Evolutionary conservation across 179 eudicot genomes (phyloP).

Genomic region (Beta lomatogona): DNA sequence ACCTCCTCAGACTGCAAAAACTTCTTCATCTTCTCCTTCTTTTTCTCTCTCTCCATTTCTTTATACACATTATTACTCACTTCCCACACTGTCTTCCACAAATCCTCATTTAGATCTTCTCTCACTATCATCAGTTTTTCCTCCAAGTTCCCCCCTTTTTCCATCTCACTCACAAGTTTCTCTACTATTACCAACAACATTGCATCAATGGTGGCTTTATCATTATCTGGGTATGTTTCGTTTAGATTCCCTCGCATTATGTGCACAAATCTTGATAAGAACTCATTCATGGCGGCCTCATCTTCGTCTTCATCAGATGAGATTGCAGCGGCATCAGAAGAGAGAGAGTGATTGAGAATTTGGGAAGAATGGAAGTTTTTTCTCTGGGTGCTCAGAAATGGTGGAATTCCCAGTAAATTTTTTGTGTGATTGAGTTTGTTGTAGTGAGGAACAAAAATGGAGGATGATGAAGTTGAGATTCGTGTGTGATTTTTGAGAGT

Average conservation of each 20-base stretch:
- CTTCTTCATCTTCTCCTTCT: constrained; percentile 72
- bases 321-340: background rate
- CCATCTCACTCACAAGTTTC: constrained; percentile 66
- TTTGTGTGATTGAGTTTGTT: background rate
- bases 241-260: constrained; percentile 71
- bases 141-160: constrained; percentile 58
- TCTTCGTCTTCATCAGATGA: constrained; percentile 33
- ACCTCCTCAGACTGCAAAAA: constrained; percentile 78
- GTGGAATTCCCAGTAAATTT: background rate
- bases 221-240: constrained; percentile 52
- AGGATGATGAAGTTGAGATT: background rate
- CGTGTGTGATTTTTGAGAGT: background rate
- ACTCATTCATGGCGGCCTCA: constrained; percentile 67
- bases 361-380: background rate
- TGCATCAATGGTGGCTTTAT: constrained; percentile 53
- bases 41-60: constrained; percentile 83
- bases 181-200: constrained; percentile 78
- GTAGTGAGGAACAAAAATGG: constrained; percentile 8
- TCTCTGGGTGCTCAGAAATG: background rate
- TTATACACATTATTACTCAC: constrained; percentile 58
- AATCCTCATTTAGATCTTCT: constrained; percentile 67
- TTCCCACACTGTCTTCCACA: constrained; percentile 80
- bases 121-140: constrained; percentile 20
- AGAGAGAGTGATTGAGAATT: background rate
- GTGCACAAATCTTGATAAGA: constrained; percentile 83